Evolutionary conservation across 805 yeast genomes (phyloP).

Genomic region (Metschnikowia noctiluminum): DNA sequence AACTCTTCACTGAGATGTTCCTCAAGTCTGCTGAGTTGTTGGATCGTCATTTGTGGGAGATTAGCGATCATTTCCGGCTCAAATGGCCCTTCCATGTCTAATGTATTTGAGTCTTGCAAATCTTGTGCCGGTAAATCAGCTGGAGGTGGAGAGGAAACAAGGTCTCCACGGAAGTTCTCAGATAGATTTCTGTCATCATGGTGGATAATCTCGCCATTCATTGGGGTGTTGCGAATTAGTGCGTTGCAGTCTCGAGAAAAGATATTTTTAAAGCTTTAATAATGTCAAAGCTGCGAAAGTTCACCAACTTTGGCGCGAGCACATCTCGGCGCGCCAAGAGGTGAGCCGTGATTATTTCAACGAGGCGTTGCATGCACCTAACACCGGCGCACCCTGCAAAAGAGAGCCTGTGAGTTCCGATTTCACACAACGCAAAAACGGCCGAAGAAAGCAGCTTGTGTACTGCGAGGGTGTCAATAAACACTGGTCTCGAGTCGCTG

Average conservation of each 20-base stretch:
- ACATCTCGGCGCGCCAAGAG: too few relatives aligned
- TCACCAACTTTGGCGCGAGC: neutral
- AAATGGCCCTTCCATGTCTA: conserved; percentile 10
- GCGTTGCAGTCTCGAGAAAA: conserved; percentile 1
- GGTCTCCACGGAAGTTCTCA: neutral
- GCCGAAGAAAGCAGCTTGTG: too few relatives aligned
- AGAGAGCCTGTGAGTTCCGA: too few relatives aligned
- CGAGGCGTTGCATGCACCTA: too few relatives aligned
- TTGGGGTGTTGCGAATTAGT: conserved; percentile 6
- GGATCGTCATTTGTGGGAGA: conserved; percentile 21
- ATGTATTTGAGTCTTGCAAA: neutral
- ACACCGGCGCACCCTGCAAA: too few relatives aligned
- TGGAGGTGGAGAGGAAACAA: conserved; percentile 8
- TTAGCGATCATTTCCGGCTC: conserved; percentile 14
- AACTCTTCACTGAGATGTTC: conserved; percentile 23
- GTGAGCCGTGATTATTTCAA: too few relatives aligned
- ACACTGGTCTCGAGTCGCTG: too few relatives aligned
- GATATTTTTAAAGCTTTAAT: neutral
- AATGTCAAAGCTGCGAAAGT: conserved; percentile 5
- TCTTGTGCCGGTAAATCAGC: conserved; percentile 8
- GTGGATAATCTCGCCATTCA: conserved; percentile 2
- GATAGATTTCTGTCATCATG: neutral
- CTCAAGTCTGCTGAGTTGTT: conserved; percentile 25
- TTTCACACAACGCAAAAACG: too few relatives aligned
- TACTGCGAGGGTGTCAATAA: too few relatives aligned